Percentiles rank a stretch among this genome's conserved stretches.
Evolutionary conservation across 2,329 filamentous ascomycete species (phyloP).

Genomic region (Dothidotthia symphoricarpi): DNA sequence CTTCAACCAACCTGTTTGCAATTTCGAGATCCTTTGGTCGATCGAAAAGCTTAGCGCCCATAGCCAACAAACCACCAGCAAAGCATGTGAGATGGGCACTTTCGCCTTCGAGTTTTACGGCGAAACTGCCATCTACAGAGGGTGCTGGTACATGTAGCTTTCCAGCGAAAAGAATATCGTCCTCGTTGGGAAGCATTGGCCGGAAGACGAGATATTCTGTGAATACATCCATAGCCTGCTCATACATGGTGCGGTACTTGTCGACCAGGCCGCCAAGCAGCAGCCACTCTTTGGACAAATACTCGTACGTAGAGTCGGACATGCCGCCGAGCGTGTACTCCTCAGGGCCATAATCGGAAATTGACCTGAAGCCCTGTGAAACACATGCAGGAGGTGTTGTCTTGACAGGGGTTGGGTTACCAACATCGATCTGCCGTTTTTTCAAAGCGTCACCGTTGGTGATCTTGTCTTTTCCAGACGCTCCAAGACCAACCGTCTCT

Average conservation of each 20-base stretch:
- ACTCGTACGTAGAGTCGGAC: constrained; percentile 45
- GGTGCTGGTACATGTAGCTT: constrained; percentile 38
- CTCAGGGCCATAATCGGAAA: constrained; percentile 49
- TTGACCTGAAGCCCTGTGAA: constrained; percentile 56
- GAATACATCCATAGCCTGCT: constrained; percentile 48
- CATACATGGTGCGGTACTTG: constrained; percentile 57
- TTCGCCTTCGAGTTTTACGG: constrained; percentile 34
- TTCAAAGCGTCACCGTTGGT: constrained; percentile 5
- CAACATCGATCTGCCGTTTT: constrained; percentile 5
- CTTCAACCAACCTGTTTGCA: constrained; percentile 59
- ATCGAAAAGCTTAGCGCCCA: constrained; percentile 63
- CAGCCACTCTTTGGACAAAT: constrained; percentile 50
- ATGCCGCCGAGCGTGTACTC: constrained; percentile 43
- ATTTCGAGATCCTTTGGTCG: constrained; percentile 55
- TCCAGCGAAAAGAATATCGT: constrained; percentile 47
- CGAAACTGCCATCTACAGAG: constrained; percentile 19
- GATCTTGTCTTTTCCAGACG: constrained; percentile 11
- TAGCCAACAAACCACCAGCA: constrained; percentile 66
- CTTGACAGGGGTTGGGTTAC: constrained; percentile 5
- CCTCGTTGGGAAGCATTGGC: constrained; percentile 49
- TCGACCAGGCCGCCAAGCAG: constrained; percentile 49
- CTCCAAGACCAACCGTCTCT: constrained; percentile 9
- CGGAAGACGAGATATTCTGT: constrained; percentile 51
- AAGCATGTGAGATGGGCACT: constrained; percentile 69
- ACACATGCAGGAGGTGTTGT: constrained; percentile 30